Evolutionary conservation across 371 early-diverging fungal species (phyloP).

Genomic region (Mucor sp.): DNA sequence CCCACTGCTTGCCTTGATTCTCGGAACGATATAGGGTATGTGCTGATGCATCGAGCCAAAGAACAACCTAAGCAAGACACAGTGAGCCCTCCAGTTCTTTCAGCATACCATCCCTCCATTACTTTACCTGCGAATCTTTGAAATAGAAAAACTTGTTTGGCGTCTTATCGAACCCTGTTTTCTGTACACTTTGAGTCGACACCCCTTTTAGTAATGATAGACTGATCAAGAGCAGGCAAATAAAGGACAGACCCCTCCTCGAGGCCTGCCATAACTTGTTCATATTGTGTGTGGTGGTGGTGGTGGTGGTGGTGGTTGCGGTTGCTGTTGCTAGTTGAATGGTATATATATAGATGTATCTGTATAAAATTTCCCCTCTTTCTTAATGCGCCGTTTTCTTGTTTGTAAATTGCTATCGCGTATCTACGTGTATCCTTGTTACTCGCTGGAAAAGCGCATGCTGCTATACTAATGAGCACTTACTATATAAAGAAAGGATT

Average conservation of each 20-base stretch:
- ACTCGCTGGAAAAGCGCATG: not conserved
- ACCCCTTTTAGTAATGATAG: slow-evolving; percentile 2
- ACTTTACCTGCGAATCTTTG: slow-evolving; percentile 63
- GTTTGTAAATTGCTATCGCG: not conserved
- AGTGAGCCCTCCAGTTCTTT: not conserved
- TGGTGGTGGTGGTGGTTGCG: too few species aligned
- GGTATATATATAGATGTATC: not conserved
- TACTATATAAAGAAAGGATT: not conserved
- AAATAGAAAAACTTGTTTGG: slow-evolving; percentile 69
- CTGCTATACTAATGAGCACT: not conserved
- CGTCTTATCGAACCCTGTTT: slow-evolving; percentile 47
- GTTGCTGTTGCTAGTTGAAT: not conserved
- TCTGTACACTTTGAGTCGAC: slow-evolving; percentile 27
- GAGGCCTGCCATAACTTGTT: slow-evolving; percentile 23
- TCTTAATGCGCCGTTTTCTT: not conserved
- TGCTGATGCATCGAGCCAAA: slow-evolving; percentile 56
- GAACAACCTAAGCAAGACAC: slow-evolving; percentile 44
- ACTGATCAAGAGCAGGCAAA: slow-evolving; percentile 6
- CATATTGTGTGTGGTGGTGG: not conserved
- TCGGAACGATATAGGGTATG: slow-evolving; percentile 63
- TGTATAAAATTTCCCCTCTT: not conserved
- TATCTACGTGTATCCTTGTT: not conserved
- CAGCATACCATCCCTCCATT: too few species aligned
- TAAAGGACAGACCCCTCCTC: slow-evolving; percentile 28
- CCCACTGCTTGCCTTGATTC: slow-evolving; percentile 73